These are phyloP conservation scores for Choiromyces venosus DNA, from an alignment of 495 filamentous ascomycete species.

Conservation along the genomic window DNA sequence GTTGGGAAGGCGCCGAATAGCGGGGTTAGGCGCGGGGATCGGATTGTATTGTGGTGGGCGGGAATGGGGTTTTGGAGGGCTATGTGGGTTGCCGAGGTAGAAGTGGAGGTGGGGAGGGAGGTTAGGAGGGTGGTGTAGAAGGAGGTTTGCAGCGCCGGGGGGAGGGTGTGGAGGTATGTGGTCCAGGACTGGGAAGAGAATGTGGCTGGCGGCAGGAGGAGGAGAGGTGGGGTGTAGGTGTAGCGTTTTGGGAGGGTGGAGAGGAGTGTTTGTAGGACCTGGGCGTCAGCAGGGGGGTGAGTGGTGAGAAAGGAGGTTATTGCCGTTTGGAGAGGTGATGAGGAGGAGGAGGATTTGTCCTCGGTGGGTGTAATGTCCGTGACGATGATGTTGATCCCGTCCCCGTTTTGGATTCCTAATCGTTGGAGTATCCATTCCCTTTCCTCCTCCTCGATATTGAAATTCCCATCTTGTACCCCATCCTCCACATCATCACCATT, in stretches of 20 bases:
- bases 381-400: neutral
- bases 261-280: conserved; percentile 8
- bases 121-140: conserved; percentile 13
- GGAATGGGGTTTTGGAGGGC: conserved; percentile 23
- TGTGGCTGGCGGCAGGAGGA: conserved; percentile 21
- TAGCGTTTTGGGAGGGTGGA: conserved; percentile 39
- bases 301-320: conserved; percentile 21
- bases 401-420: neutral
- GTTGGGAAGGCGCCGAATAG: conserved; percentile 16
- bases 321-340: conserved; percentile 22
- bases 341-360: neutral
- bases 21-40: conserved; percentile 18
- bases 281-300: neutral
- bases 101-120: conserved; percentile 25
- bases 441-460: neutral
- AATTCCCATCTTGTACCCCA: neutral
- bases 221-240: conserved; percentile 28
- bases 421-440: neutral
- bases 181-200: conserved; percentile 21
- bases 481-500: neutral
- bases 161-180: conserved; percentile 21
- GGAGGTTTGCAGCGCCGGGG: neutral
- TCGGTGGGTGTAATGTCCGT: neutral
- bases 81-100: conserved; percentile 43
- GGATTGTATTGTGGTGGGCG: conserved; percentile 7